Conservation (phyloP, 805 yeast species). For the Wickerhamiella lipophila region DNA sequence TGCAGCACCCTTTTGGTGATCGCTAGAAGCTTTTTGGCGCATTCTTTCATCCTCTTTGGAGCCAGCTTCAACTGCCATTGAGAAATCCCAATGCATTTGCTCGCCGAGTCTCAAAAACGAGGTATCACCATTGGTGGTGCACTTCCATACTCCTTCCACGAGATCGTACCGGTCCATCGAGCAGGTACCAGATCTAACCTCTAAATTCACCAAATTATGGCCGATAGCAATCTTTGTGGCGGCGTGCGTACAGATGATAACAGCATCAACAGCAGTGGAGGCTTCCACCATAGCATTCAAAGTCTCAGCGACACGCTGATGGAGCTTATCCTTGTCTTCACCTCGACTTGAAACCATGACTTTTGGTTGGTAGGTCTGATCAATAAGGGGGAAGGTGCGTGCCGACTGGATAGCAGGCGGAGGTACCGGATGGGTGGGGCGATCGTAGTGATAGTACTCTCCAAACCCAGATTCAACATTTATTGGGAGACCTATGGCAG, state of each 20-base stretch:
- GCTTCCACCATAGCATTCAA: conserved; percentile 45
- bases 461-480: conserved; percentile 73
- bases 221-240: conserved; percentile 87
- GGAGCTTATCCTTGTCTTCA: conserved; percentile 62
- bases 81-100: conserved; percentile 88
- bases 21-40: conserved; percentile 2
- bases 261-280: conserved; percentile 40
- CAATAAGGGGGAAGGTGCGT: conserved; percentile 40
- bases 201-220: conserved; percentile 45
- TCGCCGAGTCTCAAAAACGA: conserved; percentile 64
- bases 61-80: conserved; percentile 66
- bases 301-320: conserved; percentile 44
- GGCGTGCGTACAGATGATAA: conserved; percentile 81
- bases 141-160: conserved; percentile 39
- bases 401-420: conserved; percentile 27
- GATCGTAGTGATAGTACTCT: conserved; percentile 75
- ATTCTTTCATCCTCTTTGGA: conserved; percentile 62
- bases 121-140: conserved; percentile 59
- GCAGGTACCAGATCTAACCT: conserved; percentile 70
- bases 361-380: conserved; percentile 39
- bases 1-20: neutral
- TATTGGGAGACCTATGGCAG: conserved; percentile 44
- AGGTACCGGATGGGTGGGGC: conserved; percentile 48
- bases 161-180: conserved; percentile 55
- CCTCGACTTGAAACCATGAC: conserved; percentile 54